Conservation (phyloP, 495 filamentous ascomycete species). For the Parathielavia hyrcaniae region DNA sequence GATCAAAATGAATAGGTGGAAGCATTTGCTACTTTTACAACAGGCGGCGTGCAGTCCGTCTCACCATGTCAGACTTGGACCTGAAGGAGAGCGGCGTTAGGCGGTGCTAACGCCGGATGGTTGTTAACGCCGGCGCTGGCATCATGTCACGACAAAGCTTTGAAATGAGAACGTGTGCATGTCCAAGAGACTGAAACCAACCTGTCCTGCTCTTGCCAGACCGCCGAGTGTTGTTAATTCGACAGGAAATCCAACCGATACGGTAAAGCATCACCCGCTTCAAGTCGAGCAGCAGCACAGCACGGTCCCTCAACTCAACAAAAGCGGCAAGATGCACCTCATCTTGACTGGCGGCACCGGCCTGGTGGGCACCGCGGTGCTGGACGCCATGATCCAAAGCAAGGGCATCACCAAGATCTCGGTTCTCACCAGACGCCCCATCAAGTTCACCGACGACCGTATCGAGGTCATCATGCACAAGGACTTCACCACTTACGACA, state of each 20-base stretch:
- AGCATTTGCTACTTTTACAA: too few species aligned
- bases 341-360: conserved; percentile 72
- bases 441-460: conserved; percentile 55
- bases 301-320: background rate
- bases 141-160: too few species aligned
- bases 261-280: too few species aligned
- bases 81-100: too few species aligned
- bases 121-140: background rate
- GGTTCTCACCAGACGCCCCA: conserved; percentile 59
- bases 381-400: conserved; percentile 57
- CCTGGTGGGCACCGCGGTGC: conserved; percentile 58
- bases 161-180: too few species aligned
- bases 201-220: background rate
- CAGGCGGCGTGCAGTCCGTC: too few species aligned
- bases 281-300: background rate
- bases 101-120: background rate
- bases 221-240: background rate
- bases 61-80: background rate
- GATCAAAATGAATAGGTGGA: too few species aligned
- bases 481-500: conserved; percentile 55
- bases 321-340: conserved; percentile 52
- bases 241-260: too few species aligned
- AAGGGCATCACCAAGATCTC: conserved; percentile 55
- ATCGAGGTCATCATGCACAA: conserved; percentile 61
- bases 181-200: too few species aligned